A percentile compares a stretch with the other conserved stretches of the same genome.
Evolutionary conservation across 1,139 yeast species (phyloP).

Genomic region (Petasospora rhodanensis): DNA sequence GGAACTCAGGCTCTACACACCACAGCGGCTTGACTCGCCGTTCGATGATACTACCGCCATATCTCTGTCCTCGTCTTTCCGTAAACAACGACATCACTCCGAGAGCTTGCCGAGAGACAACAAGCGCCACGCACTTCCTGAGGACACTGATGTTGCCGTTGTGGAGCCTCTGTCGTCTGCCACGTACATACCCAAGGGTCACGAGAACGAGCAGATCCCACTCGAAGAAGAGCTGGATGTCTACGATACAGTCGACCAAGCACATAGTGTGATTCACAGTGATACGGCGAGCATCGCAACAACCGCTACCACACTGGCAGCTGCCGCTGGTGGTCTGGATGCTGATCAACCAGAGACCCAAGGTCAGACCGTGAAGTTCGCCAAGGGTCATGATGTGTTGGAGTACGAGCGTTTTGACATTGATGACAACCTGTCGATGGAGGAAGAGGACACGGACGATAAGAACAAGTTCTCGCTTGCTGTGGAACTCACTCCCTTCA

Average conservation of each 20-base stretch:
- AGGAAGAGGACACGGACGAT: conserved; percentile 7
- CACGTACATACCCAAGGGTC: conserved; percentile 59
- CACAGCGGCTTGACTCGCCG: conserved; percentile 8
- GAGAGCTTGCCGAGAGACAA: conserved; percentile 1
- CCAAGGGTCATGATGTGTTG: conserved; percentile 9
- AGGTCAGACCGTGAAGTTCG: conserved; percentile 12
- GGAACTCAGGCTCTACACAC: conserved; percentile 11
- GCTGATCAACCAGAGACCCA: too few relatives aligned
- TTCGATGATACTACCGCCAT: conserved; percentile 10
- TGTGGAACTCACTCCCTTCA: conserved; percentile 82
- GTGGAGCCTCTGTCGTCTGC: conserved; percentile 60
- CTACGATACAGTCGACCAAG: too few relatives aligned
- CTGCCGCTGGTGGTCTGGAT: too few relatives aligned
- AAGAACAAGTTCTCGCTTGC: conserved; percentile 54
- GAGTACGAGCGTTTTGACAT: conserved; percentile 6
- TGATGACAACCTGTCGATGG: conserved; percentile 3
- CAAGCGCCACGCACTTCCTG: conserved; percentile 2
- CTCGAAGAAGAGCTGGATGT: conserved; percentile 22
- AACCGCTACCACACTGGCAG: conserved; percentile 2
- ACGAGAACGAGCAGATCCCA: conserved; percentile 12
- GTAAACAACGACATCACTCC: conserved; percentile 10
- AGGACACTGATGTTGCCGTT: conserved; percentile 13
- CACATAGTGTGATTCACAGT: too few relatives aligned
- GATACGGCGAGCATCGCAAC: conserved; percentile 11
- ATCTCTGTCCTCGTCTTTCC: conserved; percentile 1